Percentiles rank a stretch among this genome's conserved stretches.
Evolutionary conservation across 441 rosid genomes (phyloP).

Genomic region (Hura crepitans): DNA sequence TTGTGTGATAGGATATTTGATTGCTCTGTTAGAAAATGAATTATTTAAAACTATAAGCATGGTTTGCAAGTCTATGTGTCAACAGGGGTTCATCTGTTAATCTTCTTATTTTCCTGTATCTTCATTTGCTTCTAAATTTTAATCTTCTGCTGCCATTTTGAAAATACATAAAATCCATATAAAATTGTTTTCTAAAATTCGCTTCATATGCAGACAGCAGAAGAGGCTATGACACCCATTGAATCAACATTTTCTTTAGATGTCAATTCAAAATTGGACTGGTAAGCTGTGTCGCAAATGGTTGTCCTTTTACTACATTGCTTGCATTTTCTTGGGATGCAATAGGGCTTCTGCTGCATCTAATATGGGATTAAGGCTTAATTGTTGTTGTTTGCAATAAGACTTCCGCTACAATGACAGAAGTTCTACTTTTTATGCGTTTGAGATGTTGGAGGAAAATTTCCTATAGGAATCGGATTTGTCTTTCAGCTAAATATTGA

Average conservation of each 20-base stretch:
- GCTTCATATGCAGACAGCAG: slow-evolving; percentile 66
- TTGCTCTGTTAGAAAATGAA: slow-evolving; percentile 9
- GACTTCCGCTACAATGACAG: background rate
- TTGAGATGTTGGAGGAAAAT: background rate
- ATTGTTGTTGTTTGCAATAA: too few relatives aligned
- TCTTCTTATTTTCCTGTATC: background rate
- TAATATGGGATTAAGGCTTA: too few relatives aligned
- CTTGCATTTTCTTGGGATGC: background rate
- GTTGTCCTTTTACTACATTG: background rate
- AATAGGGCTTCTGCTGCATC: background rate
- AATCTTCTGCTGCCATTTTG: background rate
- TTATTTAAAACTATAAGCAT: background rate
- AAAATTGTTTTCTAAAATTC: slow-evolving; percentile 16
- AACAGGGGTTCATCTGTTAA: background rate
- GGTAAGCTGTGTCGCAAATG: slow-evolving; percentile 41
- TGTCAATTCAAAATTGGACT: slow-evolving; percentile 85
- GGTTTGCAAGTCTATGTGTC: background rate
- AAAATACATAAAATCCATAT: background rate
- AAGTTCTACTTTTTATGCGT: background rate
- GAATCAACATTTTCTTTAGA: slow-evolving; percentile 90
- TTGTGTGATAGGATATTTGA: background rate
- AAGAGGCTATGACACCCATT: slow-evolving; percentile 98
- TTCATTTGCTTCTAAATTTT: slow-evolving; percentile 11
- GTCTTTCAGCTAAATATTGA: slow-evolving; percentile 12
- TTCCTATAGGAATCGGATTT: background rate